phyloP scores from a whole-genome alignment of 2,329 filamentous ascomycete genomes.

The Akanthomyces uredinophilus region DNA sequence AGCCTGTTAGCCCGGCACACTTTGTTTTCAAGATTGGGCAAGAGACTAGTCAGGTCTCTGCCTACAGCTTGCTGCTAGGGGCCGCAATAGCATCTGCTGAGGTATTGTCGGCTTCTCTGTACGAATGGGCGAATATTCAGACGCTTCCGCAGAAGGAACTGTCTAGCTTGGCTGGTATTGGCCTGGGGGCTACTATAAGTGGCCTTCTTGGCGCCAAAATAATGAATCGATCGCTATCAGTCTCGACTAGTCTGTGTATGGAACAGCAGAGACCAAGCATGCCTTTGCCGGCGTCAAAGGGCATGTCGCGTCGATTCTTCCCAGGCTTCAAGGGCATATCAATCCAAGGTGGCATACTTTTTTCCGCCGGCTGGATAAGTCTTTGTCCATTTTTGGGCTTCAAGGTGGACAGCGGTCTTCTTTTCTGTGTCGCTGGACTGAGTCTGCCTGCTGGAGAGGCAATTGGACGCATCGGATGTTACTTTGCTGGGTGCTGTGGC shows the following conservation, averaged over 20 bases:
- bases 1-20: not conserved
- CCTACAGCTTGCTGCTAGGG: slow-evolving; percentile 9
- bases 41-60: not conserved
- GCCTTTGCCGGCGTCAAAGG: not conserved
- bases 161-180: not conserved
- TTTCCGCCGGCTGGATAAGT: not conserved
- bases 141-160: not conserved
- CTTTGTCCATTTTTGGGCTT: not conserved
- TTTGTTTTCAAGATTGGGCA: not conserved
- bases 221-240: not conserved
- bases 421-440: not conserved
- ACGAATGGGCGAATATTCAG: not conserved
- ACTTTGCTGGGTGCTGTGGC: slow-evolving; percentile 13
- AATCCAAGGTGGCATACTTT: slow-evolving; percentile 12
- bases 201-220: slow-evolving; percentile 7
- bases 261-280: not conserved
- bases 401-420: not conserved
- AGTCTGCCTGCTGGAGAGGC: slow-evolving; percentile 11
- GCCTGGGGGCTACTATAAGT: not conserved
- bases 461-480: slow-evolving; percentile 13
- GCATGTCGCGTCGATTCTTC: not conserved
- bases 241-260: not conserved
- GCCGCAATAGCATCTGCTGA: not conserved
- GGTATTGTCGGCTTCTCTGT: not conserved
- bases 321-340: slow-evolving; percentile 12